Base-by-base conservation (phyloP, 352 stramenopile genomes). In the Globisporangium recalcitrans region DNA sequence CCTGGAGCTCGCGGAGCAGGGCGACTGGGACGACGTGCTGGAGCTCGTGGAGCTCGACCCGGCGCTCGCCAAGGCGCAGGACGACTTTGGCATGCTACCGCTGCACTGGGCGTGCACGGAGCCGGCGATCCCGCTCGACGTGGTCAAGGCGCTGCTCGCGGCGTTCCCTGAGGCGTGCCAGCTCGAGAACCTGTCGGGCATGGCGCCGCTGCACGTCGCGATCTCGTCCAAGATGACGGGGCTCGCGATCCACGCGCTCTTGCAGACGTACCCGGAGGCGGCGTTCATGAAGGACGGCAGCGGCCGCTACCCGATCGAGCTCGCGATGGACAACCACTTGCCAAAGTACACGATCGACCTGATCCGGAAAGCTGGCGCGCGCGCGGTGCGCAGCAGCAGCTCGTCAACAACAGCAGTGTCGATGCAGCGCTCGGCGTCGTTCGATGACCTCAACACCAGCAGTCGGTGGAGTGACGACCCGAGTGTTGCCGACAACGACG, bases 51-150 rank as follows among this genome's bases (percentile, higher is more conserved):
- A 58, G 29, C 27, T 32, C 21, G 57, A 79, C 51, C 40, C 63
- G 24, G 60, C 63, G 63, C 75, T 88, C 6, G 83, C 83, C 11
- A 74, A 88, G 62, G 73, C 80, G 26, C 72, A 87, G 59, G 85
- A 94, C 69, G 76, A 92, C 65, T 92, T 91, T 54, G 82, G 83
- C 31, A 92, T 94, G 81, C 71, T 92, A 65, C 83, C 85, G 46
- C 72, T 94, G 48, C 85, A 94, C 69, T 94, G 85, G 85, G 82
- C 75, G 34, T 92, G 80, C 58, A 94, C 83, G 5, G 85, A 93
- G 64, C 71, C 75, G 22, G 36, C 62, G 16, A 58, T 91, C 24
- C 34, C 66, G 24, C 69, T 91, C 13, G 75, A 78, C 49, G 67
- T 75, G 47, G 38, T 94, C 26, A 64, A 75, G 38, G 27, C 68